Percentiles rank a stretch among this genome's conserved stretches.
Conservation (phyloP, 345 rosid species). For the Lepidium aucheri region DNA sequence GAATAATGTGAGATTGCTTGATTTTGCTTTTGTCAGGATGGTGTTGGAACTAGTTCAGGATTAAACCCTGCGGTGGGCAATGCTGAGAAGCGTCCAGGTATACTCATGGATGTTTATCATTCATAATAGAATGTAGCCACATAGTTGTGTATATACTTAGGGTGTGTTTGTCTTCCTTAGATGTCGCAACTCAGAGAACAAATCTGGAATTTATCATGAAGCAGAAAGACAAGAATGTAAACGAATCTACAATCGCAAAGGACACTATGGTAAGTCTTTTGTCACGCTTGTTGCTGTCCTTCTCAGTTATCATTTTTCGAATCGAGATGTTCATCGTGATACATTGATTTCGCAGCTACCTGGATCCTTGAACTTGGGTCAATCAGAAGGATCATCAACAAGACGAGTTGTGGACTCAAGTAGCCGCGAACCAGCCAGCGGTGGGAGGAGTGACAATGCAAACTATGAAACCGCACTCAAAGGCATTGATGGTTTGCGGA, state of each 20-base stretch:
- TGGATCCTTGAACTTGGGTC: conserved; percentile 46
- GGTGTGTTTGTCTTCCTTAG: conserved; percentile 47
- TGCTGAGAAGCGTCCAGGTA: conserved; percentile 65
- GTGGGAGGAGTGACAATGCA: conserved; percentile 36
- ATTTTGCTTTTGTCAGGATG: conserved; percentile 36
- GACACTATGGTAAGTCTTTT: conserved; percentile 4
- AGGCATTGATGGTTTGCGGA: conserved; percentile 55
- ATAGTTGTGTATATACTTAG: conserved; percentile 4
- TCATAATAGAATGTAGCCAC: neutral
- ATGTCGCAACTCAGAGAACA: conserved; percentile 49
- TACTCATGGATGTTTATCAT: neutral
- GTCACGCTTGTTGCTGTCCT: neutral
- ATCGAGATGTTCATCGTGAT: neutral
- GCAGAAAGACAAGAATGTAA: conserved; percentile 68
- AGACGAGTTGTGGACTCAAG: conserved; percentile 49
- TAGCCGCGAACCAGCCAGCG: conserved; percentile 49
- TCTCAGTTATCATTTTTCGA: neutral
- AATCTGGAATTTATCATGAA: conserved; percentile 46
- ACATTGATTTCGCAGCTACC: conserved; percentile 35
- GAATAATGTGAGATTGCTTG: neutral
- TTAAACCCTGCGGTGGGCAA: conserved; percentile 36
- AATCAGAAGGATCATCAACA: conserved; percentile 52
- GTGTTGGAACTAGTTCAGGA: conserved; percentile 76
- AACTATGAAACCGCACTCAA: conserved; percentile 51
- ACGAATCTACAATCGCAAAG: conserved; percentile 41